A percentile compares a stretch with the other conserved stretches of the same genome.
Evolutionary conservation across 331 rosid genomes (phyloP).

Genomic region (Pyracantha coccinea): DNA sequence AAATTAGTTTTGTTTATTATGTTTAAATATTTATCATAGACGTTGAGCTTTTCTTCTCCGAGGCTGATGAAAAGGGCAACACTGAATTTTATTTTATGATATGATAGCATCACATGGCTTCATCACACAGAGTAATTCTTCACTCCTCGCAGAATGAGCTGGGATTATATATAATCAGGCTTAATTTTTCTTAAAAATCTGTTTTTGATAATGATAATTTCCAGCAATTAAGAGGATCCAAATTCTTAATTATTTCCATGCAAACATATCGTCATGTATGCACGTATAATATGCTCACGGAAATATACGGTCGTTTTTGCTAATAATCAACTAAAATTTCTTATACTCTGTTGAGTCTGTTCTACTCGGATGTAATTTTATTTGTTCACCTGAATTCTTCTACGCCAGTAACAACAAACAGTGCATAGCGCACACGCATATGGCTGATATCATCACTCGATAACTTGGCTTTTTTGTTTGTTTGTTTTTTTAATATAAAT

Average conservation of each 20-base stretch:
- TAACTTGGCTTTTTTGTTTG: background rate
- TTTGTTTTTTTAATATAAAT: no score
- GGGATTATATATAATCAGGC: no score
- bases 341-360: background rate
- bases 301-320: background rate
- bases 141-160: background rate
- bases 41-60: slow-evolving; percentile 15
- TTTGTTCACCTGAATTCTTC: background rate
- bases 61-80: slow-evolving; percentile 1
- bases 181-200: no score
- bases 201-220: no score
- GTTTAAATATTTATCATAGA: background rate
- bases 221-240: background rate
- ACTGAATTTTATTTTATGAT: slow-evolving; percentile 1
- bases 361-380: background rate
- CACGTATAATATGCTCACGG: background rate
- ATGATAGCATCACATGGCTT: background rate
- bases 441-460: background rate
- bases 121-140: background rate
- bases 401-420: background rate
- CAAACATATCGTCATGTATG: background rate
- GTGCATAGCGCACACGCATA: background rate
- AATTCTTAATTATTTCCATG: slow-evolving; percentile 1
- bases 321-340: background rate
- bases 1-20: slow-evolving; percentile 2